phyloP scores from a whole-genome alignment of 2,329 filamentous ascomycete genomes.

The Microdochium bolleyi region DNA sequence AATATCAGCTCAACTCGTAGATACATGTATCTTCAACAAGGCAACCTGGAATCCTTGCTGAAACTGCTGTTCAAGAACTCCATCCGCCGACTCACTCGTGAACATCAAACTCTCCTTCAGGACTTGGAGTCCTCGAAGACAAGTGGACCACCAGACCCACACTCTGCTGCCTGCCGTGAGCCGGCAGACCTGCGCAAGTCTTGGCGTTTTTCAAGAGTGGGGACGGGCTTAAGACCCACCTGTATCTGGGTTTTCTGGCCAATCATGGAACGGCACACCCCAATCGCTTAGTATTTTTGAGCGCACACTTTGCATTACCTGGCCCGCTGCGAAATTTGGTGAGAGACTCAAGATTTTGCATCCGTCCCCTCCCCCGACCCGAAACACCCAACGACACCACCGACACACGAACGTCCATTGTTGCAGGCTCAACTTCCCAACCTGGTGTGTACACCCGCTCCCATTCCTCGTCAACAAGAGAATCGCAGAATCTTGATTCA shows the following conservation, averaged over 20 bases:
- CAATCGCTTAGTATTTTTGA: slow-evolving; percentile 19
- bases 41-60: no score
- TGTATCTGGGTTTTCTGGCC: slow-evolving; percentile 1
- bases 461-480: background rate
- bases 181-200: no score
- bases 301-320: slow-evolving; percentile 17
- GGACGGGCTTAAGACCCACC: slow-evolving; percentile 1
- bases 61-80: no score
- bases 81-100: no score
- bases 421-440: slow-evolving; percentile 24
- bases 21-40: no score
- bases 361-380: slow-evolving; percentile 7
- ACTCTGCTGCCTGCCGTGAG: no score
- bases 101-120: no score
- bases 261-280: slow-evolving; percentile 6
- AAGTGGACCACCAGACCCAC: no score
- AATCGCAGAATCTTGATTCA: background rate
- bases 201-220: no score
- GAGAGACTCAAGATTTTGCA: slow-evolving; percentile 14
- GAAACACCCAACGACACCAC: slow-evolving; percentile 14
- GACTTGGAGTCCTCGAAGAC: no score
- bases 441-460: slow-evolving; percentile 19
- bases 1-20: no score
- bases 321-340: background rate
- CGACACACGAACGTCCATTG: slow-evolving; percentile 24